Percentiles rank a stretch among this genome's conserved stretches.
phyloP scores from a whole-genome alignment of 2,329 filamentous ascomycete genomes.

The Cyclaneusma minus region DNA sequence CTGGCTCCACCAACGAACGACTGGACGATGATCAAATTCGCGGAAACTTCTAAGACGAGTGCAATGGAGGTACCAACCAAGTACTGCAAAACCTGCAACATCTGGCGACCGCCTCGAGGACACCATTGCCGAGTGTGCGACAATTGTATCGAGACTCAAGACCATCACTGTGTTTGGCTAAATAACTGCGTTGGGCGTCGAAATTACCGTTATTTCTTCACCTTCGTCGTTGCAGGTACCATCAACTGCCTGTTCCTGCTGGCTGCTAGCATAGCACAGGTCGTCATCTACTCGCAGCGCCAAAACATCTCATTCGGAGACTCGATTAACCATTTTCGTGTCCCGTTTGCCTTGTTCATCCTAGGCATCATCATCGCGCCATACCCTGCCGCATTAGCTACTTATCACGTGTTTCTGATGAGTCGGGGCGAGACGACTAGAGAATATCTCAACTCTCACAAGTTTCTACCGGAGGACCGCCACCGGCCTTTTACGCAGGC shows the following conservation, averaged over 20 bases:
- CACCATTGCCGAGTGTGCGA: conserved; percentile 96
- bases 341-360: conserved; percentile 78
- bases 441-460: conserved; percentile 91
- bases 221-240: conserved; percentile 70
- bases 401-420: conserved; percentile 86
- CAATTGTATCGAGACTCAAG: conserved; percentile 92
- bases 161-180: conserved; percentile 97
- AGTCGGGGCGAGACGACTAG: conserved; percentile 85
- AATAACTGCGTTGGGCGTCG: conserved; percentile 96
- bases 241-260: conserved; percentile 63
- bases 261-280: conserved; percentile 63
- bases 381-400: conserved; percentile 72
- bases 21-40: conserved; percentile 82
- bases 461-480: conserved; percentile 82
- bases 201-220: conserved; percentile 97
- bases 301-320: conserved; percentile 50
- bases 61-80: conserved; percentile 98
- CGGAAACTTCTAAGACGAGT: conserved; percentile 51
- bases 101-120: conserved; percentile 89
- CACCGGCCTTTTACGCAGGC: conserved; percentile 82
- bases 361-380: conserved; percentile 60
- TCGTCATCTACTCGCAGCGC: conserved; percentile 53
- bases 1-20: conserved; percentile 78
- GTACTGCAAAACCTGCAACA: conserved; percentile 93
- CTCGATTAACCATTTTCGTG: conserved; percentile 55